Percentiles rank a stretch among this genome's conserved stretches.
Evolutionary conservation across 306 rosid species (phyloP).

Genomic region (Quercus engelmannii): DNA sequence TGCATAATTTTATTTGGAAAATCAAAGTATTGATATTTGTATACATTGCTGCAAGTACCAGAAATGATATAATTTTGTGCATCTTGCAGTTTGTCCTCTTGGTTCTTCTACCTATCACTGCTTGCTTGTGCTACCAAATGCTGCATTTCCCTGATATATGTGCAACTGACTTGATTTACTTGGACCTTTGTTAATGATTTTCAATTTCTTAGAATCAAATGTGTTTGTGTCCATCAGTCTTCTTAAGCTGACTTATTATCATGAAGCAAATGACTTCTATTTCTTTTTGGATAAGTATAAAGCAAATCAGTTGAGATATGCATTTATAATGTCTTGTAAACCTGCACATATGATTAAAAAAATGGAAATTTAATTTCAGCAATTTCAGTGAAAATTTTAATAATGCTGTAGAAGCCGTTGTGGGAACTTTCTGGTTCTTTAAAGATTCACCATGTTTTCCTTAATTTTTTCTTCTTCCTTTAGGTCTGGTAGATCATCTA

Average conservation of each 20-base stretch:
- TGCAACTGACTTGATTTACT: no score
- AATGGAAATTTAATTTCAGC: neutral
- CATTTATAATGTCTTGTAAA: neutral
- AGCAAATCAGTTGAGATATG: neutral
- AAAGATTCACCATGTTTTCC: conserved; percentile 2
- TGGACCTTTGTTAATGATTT: no score
- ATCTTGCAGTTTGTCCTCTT: neutral
- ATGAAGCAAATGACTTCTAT: neutral
- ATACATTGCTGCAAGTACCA: neutral
- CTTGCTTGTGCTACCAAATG: neutral
- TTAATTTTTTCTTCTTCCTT: conserved; percentile 16
- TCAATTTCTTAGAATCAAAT: no score
- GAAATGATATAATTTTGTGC: neutral
- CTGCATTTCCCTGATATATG: neutral
- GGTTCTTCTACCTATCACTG: neutral
- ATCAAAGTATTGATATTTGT: neutral
- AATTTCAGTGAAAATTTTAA: neutral
- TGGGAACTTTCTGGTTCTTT: neutral
- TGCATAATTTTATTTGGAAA: neutral
- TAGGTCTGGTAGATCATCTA: conserved; percentile 90
- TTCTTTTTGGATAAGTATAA: neutral
- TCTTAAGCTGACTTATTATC: no score
- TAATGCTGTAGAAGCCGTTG: neutral
- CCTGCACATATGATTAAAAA: neutral
- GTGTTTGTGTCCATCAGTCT: no score